Evolutionary conservation across 148 eudicot genomes (phyloP).

Genomic region (Cornus florida): DNA sequence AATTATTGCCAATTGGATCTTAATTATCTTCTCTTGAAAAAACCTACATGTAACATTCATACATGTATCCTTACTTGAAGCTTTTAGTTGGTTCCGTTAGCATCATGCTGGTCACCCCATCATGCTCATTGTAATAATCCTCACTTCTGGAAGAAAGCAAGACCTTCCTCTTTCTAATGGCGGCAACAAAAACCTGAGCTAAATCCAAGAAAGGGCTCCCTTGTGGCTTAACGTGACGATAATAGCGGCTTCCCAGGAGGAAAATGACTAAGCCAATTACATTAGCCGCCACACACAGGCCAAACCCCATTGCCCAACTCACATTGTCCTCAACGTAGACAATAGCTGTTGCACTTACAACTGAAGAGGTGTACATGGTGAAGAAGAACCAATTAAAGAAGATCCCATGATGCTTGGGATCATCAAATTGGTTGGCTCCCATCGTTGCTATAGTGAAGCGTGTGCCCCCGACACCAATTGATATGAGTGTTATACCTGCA

Average conservation of each 20-base stretch:
- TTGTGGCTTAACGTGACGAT: slow-evolving; percentile 27
- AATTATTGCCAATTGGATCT: no score
- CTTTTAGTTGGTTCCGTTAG: slow-evolving; percentile 20
- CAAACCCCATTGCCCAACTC: slow-evolving; percentile 37
- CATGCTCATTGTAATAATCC: slow-evolving; percentile 21
- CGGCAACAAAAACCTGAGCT: slow-evolving; percentile 40
- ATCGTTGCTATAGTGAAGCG: slow-evolving; percentile 36
- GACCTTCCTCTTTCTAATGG: slow-evolving; percentile 33
- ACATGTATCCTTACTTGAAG: slow-evolving; percentile 25
- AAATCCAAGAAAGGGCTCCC: slow-evolving; percentile 44
- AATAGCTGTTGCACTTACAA: slow-evolving; percentile 28
- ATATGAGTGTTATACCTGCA: slow-evolving; percentile 21
- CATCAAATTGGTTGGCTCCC: slow-evolving; percentile 39
- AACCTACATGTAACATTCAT: no score
- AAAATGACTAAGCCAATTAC: slow-evolving; percentile 26
- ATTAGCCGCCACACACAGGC: slow-evolving; percentile 23
- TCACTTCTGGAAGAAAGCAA: slow-evolving; percentile 10
- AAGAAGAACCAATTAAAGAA: slow-evolving; percentile 42
- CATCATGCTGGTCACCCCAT: neutral
- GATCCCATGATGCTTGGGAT: slow-evolving; percentile 26
- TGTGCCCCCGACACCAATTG: slow-evolving; percentile 37
- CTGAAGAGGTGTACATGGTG: slow-evolving; percentile 12
- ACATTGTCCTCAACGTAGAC: slow-evolving; percentile 38
- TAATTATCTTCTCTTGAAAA: no score
- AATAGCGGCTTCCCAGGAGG: slow-evolving; percentile 30